Percentiles rank a stretch among this genome's conserved stretches.
phyloP scores from a whole-genome alignment of 2,329 filamentous ascomycete species.

The Tolypocladium paradoxum region DNA sequence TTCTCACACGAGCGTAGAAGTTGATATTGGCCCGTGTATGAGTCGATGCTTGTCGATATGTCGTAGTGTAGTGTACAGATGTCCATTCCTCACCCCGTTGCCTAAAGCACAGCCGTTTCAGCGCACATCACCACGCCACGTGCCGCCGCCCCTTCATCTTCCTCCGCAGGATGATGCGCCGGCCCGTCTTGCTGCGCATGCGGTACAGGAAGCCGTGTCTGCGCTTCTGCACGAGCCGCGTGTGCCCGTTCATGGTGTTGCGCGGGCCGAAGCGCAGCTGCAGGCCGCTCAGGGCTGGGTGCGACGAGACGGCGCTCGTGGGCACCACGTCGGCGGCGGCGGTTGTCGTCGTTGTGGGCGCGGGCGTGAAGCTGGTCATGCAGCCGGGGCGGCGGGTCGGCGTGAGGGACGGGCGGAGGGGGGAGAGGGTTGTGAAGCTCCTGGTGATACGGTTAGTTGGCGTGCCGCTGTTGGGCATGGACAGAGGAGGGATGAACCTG shows the following conservation, averaged over 20 bases:
- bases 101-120: background rate
- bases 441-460: slow-evolving; percentile 14
- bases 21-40: no score
- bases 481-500: slow-evolving; percentile 8
- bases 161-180: slow-evolving; percentile 41
- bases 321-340: slow-evolving; percentile 6
- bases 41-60: background rate
- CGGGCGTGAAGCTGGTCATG: slow-evolving; percentile 20
- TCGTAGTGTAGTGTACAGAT: background rate
- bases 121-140: slow-evolving; percentile 19
- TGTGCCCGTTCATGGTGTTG: slow-evolving; percentile 44
- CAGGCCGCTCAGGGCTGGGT: slow-evolving; percentile 38
- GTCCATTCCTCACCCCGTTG: background rate
- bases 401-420: slow-evolving; percentile 36
- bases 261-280: slow-evolving; percentile 50
- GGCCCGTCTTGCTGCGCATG: slow-evolving; percentile 37
- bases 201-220: slow-evolving; percentile 46
- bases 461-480: background rate
- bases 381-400: slow-evolving; percentile 20
- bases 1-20: background rate
- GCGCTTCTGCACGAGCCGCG: slow-evolving; percentile 47
- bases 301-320: slow-evolving; percentile 31
- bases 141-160: slow-evolving; percentile 39
- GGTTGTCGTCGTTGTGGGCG: slow-evolving; percentile 1
- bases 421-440: slow-evolving; percentile 37